These are phyloP conservation scores for Solanum sejunctum DNA, from an alignment of 257 asterid genomes.

Conservation along the genomic window DNA sequence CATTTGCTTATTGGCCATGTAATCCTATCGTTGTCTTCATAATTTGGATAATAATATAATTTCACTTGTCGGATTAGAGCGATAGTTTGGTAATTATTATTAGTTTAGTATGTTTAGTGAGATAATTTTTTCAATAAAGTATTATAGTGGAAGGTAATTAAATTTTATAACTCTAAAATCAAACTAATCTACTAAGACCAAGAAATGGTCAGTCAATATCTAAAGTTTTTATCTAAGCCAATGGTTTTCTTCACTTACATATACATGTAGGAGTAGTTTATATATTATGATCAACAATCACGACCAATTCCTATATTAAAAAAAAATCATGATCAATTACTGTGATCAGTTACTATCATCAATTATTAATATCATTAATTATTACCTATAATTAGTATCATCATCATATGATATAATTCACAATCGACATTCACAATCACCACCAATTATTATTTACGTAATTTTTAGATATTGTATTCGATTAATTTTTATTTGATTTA, in stretches of 20 bases:
- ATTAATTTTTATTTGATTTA: neutral
- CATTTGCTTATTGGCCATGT: neutral
- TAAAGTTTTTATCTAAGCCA: neutral
- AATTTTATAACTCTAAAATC: neutral
- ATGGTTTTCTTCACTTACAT: neutral
- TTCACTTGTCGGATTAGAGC: neutral
- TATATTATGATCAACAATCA: no score
- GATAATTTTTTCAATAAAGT: neutral
- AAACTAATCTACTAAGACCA: neutral
- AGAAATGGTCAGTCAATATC: neutral
- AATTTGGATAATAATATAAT: neutral
- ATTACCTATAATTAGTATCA: neutral
- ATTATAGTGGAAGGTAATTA: neutral
- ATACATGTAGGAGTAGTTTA: no score
- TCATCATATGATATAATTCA: no score
- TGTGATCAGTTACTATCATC: neutral
- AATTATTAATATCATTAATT: neutral
- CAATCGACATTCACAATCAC: no score
- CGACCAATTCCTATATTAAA: no score
- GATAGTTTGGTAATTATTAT: neutral
- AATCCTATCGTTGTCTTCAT: neutral
- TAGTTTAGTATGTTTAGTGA: neutral
- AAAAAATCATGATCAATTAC: neutral
- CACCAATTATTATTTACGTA: neutral
- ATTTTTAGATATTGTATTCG: neutral